phyloP scores from a whole-genome alignment of 352 stramenopile genomes.

The Globisporangium heterothallicum region DNA sequence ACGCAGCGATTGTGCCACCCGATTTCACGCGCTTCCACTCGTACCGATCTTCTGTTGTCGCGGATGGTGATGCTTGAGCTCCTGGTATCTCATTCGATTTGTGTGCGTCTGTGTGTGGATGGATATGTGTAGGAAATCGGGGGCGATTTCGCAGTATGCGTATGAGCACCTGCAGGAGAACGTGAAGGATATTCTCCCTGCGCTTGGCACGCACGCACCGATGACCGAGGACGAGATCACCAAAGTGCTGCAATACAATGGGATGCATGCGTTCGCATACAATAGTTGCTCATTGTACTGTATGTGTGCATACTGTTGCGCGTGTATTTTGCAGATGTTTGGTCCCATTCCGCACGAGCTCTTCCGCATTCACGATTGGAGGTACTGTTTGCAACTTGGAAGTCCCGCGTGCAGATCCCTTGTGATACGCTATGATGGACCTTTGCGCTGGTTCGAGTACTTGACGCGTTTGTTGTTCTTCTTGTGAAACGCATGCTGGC shows the following conservation, averaged over 20 bases:
- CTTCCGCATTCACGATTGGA: conserved; percentile 95
- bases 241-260: conserved; percentile 37
- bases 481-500: neutral
- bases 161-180: conserved; percentile 89
- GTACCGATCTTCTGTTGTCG: conserved; percentile 25
- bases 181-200: conserved; percentile 90
- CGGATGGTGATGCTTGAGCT: neutral
- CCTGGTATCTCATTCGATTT: neutral
- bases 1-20: conserved; percentile 91
- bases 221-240: conserved; percentile 93
- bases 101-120: neutral
- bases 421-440: no score
- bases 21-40: conserved; percentile 97
- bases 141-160: conserved; percentile 90
- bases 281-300: no score
- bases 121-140: conserved; percentile 62
- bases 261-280: no score
- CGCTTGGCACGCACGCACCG: conserved; percentile 94
- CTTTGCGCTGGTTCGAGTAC: no score
- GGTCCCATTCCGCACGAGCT: conserved; percentile 81
- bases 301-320: neutral
- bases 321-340: conserved; percentile 85
- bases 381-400: conserved; percentile 29
- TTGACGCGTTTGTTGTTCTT: neutral
- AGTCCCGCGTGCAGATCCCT: neutral